These are phyloP conservation scores for Canna indica DNA, from an alignment of 176 grass and related monocot genomes.

Conservation along the genomic window DNA sequence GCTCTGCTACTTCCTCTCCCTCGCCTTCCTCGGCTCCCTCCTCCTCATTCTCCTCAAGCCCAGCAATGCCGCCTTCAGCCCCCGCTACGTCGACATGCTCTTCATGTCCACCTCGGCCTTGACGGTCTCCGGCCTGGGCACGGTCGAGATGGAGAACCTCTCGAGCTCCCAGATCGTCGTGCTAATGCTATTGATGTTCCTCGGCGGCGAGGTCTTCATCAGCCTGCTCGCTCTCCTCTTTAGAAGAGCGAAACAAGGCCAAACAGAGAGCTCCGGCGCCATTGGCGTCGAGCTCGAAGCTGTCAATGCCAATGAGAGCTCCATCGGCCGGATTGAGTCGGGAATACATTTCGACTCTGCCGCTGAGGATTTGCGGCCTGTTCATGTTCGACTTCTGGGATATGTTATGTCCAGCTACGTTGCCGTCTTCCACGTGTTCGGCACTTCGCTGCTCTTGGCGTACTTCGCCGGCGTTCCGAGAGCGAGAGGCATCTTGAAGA, in stretches of 20 bases:
- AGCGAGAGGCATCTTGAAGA: constrained; percentile 37
- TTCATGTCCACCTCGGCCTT: constrained; percentile 59
- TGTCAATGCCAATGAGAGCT: background rate
- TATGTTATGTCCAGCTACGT: constrained; percentile 34
- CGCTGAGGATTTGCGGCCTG: background rate
- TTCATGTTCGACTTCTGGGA: constrained; percentile 26
- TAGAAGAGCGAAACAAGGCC: background rate
- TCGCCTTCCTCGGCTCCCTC: constrained; percentile 56
- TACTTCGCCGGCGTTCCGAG: constrained; percentile 42
- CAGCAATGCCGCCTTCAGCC: constrained; percentile 15
- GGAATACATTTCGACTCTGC: background rate
- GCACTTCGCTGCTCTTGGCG: constrained; percentile 32
- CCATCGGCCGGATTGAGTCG: constrained; percentile 10
- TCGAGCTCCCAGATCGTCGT: constrained; percentile 48
- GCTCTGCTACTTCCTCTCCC: constrained; percentile 44
- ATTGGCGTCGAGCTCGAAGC: background rate
- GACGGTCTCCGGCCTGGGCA: constrained; percentile 58
- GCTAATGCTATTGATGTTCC: constrained; percentile 54
- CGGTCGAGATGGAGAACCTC: constrained; percentile 62
- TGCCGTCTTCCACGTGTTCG: constrained; percentile 23
- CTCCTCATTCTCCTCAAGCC: constrained; percentile 37
- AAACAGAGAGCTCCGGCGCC: no score
- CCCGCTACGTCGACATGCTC: constrained; percentile 42
- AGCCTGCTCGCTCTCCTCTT: constrained; percentile 35
- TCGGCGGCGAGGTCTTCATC: constrained; percentile 63